Evolutionary conservation across 495 filamentous ascomycete species (phyloP).

Genomic region (Pyrenula aspistea): DNA sequence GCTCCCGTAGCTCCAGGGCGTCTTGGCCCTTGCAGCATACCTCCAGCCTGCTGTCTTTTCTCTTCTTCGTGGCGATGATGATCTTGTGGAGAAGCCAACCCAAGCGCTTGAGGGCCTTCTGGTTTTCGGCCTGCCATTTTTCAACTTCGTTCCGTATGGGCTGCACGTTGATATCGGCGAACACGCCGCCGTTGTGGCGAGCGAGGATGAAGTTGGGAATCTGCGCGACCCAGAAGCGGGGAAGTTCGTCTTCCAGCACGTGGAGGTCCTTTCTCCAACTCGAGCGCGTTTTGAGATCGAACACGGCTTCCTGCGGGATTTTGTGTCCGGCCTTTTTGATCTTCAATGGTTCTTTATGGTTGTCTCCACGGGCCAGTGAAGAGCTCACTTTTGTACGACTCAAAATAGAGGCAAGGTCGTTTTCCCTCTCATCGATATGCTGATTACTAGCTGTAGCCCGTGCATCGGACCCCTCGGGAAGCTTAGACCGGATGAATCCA

Average conservation of each 20-base stretch:
- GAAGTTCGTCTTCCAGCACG: slow-evolving; percentile 31
- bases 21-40: slow-evolving; percentile 20
- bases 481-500: slow-evolving; percentile 32
- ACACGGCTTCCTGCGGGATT: slow-evolving; percentile 31
- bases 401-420: slow-evolving; percentile 5
- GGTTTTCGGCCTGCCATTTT: slow-evolving; percentile 40
- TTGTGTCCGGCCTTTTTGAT: neutral
- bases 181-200: slow-evolving; percentile 41
- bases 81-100: slow-evolving; percentile 32
- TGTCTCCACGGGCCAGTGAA: no score
- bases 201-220: slow-evolving; percentile 51
- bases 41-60: slow-evolving; percentile 26
- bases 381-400: neutral
- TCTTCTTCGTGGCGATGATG: slow-evolving; percentile 22
- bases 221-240: slow-evolving; percentile 48
- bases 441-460: neutral
- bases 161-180: slow-evolving; percentile 36
- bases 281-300: slow-evolving; percentile 57
- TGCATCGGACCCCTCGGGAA: neutral
- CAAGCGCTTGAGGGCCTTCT: slow-evolving; percentile 22
- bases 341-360: no score
- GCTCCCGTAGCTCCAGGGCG: slow-evolving; percentile 31
- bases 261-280: slow-evolving; percentile 20
- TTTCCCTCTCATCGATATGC: neutral
- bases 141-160: slow-evolving; percentile 30